Base-by-base conservation (phyloP, 2,329 filamentous ascomycete species). In the Venturiaceae sp. region DNA sequence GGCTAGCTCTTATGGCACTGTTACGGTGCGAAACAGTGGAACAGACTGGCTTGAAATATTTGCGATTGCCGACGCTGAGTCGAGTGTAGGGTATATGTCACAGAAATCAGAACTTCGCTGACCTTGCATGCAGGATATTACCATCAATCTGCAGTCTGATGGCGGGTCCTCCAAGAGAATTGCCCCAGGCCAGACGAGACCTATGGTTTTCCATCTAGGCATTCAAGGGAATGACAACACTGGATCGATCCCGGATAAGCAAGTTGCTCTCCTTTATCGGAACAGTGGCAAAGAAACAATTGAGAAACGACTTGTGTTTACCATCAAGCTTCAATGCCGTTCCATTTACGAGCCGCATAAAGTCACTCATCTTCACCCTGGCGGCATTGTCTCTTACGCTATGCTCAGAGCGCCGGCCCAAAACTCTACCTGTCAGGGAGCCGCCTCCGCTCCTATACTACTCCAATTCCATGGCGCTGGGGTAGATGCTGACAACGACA, bases 401-500 rank as follows among this genome's bases (percentile, higher is more conserved):
- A 78, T 83, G 60, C 68, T 84, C 39, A 73, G 79, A n/a, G 74
- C 81, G 28, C 81, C 82, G 9, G 75, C 78, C 0, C 62, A 64
- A 37, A 72, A 74, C 58, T 69, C 69, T 16, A 66, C 66, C 5
- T 72, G 69, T 56, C 28, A 36, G 19, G 47, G 30, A 2, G 28
- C 19, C 3, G 3, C 60, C 8, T 65, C 62, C 2, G 62, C 80
- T 9, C 80, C 81, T 5, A 65, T 84, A 3, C 66, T 83, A 14
- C 62, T 84, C 21, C 70, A 68, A 30, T 68, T 83, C 16, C 82
- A 84, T 67, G 81, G 81, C 13, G 81, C 82, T 33, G 81, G 81
- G 0, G 67, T 83, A 11, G 80, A 83, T 61, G 80, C 76, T 32
- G 77, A 80, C 60, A 74, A 69, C 58, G 66, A 73, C 14, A 65